Conservation (phyloP, 768 basidiomycete species). For the Termitomyces titanicus region DNA sequence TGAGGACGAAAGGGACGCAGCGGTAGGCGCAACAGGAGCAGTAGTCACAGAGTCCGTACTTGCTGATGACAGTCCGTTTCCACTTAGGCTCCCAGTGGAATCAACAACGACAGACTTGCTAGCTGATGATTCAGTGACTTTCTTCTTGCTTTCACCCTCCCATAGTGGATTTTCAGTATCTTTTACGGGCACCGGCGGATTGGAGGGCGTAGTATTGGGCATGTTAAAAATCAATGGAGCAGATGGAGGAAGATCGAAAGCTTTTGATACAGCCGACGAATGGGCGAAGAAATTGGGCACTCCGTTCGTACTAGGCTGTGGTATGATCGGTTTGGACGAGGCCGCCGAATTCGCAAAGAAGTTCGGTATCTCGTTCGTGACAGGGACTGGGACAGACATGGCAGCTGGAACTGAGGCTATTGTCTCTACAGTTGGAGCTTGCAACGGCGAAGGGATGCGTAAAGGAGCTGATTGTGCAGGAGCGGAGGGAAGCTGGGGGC, state of each 20-base stretch:
- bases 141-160: slow-evolving; percentile 33
- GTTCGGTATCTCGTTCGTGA: neutral
- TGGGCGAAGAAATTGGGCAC: slow-evolving; percentile 66
- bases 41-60: neutral
- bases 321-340: neutral
- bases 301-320: slow-evolving; percentile 8
- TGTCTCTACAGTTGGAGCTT: neutral
- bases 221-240: slow-evolving; percentile 21
- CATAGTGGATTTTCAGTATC: slow-evolving; percentile 41
- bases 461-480: neutral
- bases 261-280: slow-evolving; percentile 44
- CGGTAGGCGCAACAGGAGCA: neutral
- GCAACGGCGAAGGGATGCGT: neutral
- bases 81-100: neutral
- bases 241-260: slow-evolving; percentile 25
- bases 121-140: slow-evolving; percentile 1
- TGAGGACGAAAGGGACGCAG: neutral
- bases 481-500: neutral
- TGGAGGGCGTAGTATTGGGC: slow-evolving; percentile 3
- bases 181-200: slow-evolving; percentile 26
- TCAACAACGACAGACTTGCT: slow-evolving; percentile 4
- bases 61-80: neutral
- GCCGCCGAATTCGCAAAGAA: slow-evolving; percentile 1
- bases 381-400: neutral
- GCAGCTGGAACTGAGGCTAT: neutral